Evolutionary conservation across 23 red algal species (phyloP).

Genomic region (Gracilaria caudata): DNA sequence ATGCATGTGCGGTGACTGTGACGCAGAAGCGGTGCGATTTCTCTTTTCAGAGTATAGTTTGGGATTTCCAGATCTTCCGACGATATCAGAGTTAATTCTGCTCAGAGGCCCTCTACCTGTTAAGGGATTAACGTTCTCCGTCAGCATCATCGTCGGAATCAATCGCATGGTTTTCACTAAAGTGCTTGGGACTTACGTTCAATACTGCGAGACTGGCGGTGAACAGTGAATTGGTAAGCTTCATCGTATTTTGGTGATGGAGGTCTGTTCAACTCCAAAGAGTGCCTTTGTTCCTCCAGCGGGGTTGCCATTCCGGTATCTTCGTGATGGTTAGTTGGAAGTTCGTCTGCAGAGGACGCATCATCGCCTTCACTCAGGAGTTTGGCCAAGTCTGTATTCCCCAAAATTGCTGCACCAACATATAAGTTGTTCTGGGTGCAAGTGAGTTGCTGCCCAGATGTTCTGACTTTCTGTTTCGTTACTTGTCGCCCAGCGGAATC

Average conservation of each 20-base stretch:
- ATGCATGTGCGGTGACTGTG: constrained; percentile 54
- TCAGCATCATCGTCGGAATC: not conserved
- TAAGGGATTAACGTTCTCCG: not conserved
- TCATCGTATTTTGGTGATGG: constrained; percentile 69
- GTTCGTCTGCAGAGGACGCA: not conserved
- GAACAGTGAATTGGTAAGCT: constrained; percentile 49
- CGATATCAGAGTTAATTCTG: constrained; percentile 7
- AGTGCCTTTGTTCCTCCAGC: constrained; percentile 3
- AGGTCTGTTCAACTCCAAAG: constrained; percentile 28
- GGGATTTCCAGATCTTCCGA: not conserved
- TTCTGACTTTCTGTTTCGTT: not conserved
- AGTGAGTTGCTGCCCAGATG: constrained; percentile 10
- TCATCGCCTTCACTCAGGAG: constrained; percentile 28
- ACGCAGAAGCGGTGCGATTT: constrained; percentile 26
- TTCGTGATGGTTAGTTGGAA: constrained; percentile 12
- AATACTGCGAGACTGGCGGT: constrained; percentile 4
- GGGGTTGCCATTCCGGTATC: not conserved
- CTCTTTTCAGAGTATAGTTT: constrained; percentile 26
- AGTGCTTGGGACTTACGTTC: constrained; percentile 5
- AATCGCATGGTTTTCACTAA: not conserved
- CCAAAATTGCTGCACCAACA: not conserved
- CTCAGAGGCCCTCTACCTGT: constrained; percentile 1
- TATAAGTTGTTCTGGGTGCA: not conserved
- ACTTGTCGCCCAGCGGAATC: constrained; percentile 59
- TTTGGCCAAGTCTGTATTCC: not conserved